A percentile compares a stretch with the other conserved stretches of the same genome.
Conservation (phyloP, 306 rosid species). For the Prunus kanzakura region DNA sequence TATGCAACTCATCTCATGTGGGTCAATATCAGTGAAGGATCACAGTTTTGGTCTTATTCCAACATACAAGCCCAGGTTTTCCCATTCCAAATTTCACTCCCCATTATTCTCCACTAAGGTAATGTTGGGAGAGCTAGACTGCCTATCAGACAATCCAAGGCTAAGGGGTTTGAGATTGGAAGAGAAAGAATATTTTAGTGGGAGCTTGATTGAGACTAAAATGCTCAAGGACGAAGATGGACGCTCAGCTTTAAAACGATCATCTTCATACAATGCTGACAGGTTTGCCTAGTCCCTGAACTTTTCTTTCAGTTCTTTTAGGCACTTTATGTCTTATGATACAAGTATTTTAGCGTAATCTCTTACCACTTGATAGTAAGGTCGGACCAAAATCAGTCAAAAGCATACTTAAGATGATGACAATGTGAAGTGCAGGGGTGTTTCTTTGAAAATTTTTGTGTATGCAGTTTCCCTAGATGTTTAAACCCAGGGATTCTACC, state of each 20-base stretch:
- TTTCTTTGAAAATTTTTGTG: not conserved
- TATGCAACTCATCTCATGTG: constrained; percentile 90
- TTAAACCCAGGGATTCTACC: not conserved
- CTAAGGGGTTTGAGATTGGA: constrained; percentile 62
- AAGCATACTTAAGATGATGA: not conserved
- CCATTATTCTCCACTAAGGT: constrained; percentile 66
- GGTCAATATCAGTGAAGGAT: constrained; percentile 83
- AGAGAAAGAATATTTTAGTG: constrained; percentile 83
- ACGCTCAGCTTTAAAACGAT: constrained; percentile 54
- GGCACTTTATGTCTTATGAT: not conserved
- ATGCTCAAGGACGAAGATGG: constrained; percentile 49
- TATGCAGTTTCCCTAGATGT: not conserved
- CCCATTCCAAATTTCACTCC: constrained; percentile 66
- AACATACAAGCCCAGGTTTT: constrained; percentile 62
- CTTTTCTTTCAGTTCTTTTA: constrained; percentile 20
- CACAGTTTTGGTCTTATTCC: constrained; percentile 78
- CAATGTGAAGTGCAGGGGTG: not conserved
- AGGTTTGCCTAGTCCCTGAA: constrained; percentile 48
- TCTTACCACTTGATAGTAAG: not conserved
- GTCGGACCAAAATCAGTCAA: not conserved
- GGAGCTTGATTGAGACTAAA: constrained; percentile 76
- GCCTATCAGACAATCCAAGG: constrained; percentile 65
- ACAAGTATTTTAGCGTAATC: not conserved
- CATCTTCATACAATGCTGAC: constrained; percentile 80
- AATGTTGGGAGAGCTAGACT: constrained; percentile 67